phyloP scores from a whole-genome alignment of 164 flowering plant species.

The Stephania cephalantha region DNA sequence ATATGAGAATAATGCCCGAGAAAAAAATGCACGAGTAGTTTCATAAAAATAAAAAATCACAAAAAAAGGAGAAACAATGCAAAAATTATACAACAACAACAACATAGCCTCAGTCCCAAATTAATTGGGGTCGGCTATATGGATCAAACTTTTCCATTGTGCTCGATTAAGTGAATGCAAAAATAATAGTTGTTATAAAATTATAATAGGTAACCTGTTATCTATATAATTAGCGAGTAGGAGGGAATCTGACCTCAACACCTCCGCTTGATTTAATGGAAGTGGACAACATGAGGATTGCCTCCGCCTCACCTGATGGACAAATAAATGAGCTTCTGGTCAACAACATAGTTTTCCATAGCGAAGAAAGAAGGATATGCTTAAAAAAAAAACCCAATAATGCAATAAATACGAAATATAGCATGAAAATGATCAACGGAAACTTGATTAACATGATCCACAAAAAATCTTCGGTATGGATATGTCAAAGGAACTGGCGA shows the following conservation, averaged over 20 bases:
- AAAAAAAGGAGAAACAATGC: too few relatives aligned
- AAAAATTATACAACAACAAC: too few relatives aligned
- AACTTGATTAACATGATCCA: not conserved
- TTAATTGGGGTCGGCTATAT: too few relatives aligned
- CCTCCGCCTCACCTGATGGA: conserved; percentile 82
- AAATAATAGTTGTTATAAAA: too few relatives aligned
- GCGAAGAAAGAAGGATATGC: not conserved
- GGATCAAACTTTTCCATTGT: too few relatives aligned
- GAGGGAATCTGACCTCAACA: conserved; percentile 44
- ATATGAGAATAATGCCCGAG: not conserved
- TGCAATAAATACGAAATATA: not conserved
- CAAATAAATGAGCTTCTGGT: not conserved
- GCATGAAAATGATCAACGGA: not conserved
- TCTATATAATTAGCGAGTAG: not conserved
- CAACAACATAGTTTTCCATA: not conserved
- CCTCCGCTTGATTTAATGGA: conserved; percentile 66
- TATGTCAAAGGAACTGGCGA: too few relatives aligned
- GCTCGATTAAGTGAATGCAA: too few relatives aligned
- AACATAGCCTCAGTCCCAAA: too few relatives aligned
- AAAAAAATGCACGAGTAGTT: too few relatives aligned
- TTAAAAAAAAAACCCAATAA: not conserved
- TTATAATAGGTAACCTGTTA: too few relatives aligned
- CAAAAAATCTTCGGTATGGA: too few relatives aligned
- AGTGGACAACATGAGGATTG: conserved; percentile 57
- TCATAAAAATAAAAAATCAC: too few relatives aligned